Evolutionary conservation across 1,284 basidiomycete species (phyloP), one percentile per base, ranked within the genome.

Genomic region (Lentinula novae-zelandiae): DNA sequence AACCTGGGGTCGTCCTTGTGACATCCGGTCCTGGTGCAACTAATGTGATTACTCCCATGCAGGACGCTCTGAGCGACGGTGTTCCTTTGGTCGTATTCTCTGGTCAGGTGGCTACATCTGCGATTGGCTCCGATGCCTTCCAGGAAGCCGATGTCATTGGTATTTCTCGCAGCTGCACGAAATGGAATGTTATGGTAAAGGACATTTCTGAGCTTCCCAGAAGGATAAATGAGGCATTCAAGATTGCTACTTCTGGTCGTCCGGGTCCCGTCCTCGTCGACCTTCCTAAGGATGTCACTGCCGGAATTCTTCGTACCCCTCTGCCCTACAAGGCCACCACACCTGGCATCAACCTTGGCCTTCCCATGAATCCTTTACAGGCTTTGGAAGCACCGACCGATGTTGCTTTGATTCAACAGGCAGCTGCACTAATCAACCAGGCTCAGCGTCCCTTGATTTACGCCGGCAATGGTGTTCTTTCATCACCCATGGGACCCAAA

Each of bases 171-270:
- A 89, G 89, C 67, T 99, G 96, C 79, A 98, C 97, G 33, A 99
- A 99, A 76, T 99, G 96, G 97, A 99, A 99, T 74, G 96, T 99
- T 66, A 97, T 98, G 95, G 93, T 99, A 64, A 98, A 98, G 78
- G 95, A 97, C 73, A 94, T 99, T 65, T 78, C 92, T 31, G 96
- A 98, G 76, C 82, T 98, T 3, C 97, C 96, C 7, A 81, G 96
- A 55, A 84, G 96, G 65, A 97, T 99, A 76, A 99, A 98, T 74
- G 96, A 99, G 76, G 97, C 96, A 0, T 99, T 99, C 86, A 97
- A 98, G 77, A 98, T 99, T 66, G 96, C 97, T 38, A 97, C 93
- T 2, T 94, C 94, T 8, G 97, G 96, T 1, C 88, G 97, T 46
- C 96, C 96, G 1, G 96, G 96, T 2, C 96, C 97, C 60, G 96